Conservation (phyloP, 1,284 basidiomycete species). For the Malassezia brasiliensis region DNA sequence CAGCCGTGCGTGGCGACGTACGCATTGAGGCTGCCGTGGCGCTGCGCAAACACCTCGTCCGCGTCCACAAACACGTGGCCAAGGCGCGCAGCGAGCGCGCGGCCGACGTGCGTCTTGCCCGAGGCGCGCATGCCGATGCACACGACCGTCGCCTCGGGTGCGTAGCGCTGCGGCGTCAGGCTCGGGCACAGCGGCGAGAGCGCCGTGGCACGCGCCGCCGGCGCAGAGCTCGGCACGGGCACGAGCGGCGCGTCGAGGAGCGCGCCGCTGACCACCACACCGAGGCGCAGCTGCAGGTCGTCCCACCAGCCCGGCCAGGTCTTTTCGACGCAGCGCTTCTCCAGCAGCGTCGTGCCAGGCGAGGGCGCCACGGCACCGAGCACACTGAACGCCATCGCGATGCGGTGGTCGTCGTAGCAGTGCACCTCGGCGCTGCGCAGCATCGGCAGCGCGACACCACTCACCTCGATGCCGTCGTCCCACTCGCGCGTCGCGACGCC, state of each 20-base stretch:
- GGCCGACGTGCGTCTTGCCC: conserved; percentile 83
- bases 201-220: not conserved
- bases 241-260: conserved; percentile 17
- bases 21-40: conserved; percentile 54
- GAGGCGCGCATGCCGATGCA: conserved; percentile 94
- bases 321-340: conserved; percentile 97
- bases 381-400: conserved; percentile 96
- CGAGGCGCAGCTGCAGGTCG: conserved; percentile 90
- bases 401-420: conserved; percentile 96
- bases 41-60: conserved; percentile 66
- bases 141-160: conserved; percentile 61
- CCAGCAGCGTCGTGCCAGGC: conserved; percentile 68
- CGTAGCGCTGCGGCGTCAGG: conserved; percentile 40
- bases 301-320: conserved; percentile 99
- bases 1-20: conserved; percentile 71
- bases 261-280: conserved; percentile 71
- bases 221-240: conserved; percentile 21
- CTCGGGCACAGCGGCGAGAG: conserved; percentile 17
- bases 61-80: conserved; percentile 77
- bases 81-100: conserved; percentile 64
- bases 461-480: conserved; percentile 82
- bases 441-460: conserved; percentile 61
- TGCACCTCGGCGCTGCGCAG: conserved; percentile 61
- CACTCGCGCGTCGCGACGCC: conserved; percentile 85
- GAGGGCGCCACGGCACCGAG: conserved; percentile 62